Evolutionary conservation across 2,329 filamentous ascomycete genomes (phyloP).

Genomic region (Metarhizium robertsii): DNA sequence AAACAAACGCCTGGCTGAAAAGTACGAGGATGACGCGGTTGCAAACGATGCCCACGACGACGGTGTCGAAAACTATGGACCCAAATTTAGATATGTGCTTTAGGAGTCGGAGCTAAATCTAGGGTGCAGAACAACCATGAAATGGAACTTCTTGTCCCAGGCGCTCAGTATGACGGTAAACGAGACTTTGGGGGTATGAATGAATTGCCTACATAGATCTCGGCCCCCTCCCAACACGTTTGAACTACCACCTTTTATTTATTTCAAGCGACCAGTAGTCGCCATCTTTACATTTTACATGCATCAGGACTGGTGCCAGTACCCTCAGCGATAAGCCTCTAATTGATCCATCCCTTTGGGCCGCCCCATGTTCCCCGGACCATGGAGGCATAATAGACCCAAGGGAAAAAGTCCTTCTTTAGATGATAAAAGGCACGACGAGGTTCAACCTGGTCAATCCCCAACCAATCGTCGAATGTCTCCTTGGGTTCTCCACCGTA

Average conservation of each 20-base stretch:
- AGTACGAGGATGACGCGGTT: not conserved
- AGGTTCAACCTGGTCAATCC: conserved; percentile 47
- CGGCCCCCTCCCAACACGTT: too few species aligned
- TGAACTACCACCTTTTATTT: too few species aligned
- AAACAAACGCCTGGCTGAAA: conserved; percentile 7
- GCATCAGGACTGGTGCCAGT: not conserved
- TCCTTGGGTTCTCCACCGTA: conserved; percentile 55
- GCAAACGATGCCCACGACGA: not conserved
- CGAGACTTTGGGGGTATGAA: too few species aligned
- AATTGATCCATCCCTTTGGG: conserved; percentile 39
- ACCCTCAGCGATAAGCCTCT: not conserved
- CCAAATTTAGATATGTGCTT: conserved; percentile 5
- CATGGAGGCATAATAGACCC: conserved; percentile 53
- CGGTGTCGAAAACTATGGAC: conserved; percentile 7
- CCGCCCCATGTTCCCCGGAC: conserved; percentile 55
- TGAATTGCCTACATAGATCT: too few species aligned
- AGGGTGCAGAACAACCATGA: too few species aligned
- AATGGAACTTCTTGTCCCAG: too few species aligned
- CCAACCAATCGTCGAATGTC: conserved; percentile 45
- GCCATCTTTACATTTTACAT: not conserved
- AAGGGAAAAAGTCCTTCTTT: conserved; percentile 60
- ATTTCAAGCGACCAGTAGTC: not conserved
- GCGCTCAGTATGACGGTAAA: too few species aligned
- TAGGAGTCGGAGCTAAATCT: not conserved
- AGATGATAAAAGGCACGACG: conserved; percentile 50